Evolutionary conservation across 495 filamentous ascomycete genomes (phyloP).

Genomic region (Cairneyella variabilis): DNA sequence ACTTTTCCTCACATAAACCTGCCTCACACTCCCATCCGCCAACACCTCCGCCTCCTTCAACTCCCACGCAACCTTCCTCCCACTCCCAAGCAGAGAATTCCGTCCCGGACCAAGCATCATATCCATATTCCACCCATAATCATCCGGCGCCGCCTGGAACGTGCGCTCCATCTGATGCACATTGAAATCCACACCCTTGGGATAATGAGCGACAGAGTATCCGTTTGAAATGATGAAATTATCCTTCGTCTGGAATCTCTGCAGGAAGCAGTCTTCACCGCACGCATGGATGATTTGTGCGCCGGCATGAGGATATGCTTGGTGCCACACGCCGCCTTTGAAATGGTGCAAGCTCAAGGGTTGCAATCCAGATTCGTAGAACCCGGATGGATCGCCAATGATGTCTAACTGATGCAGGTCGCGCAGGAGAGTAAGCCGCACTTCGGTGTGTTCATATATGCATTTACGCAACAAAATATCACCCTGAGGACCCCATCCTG

Average conservation of each 20-base stretch:
- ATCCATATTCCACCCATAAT: conserved; percentile 47
- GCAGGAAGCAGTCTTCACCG: conserved; percentile 25
- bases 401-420: conserved; percentile 37
- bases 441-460: conserved; percentile 47
- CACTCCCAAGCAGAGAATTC: conserved; percentile 39
- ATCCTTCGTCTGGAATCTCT: conserved; percentile 24
- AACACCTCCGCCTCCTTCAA: conserved; percentile 40
- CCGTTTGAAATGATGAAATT: conserved; percentile 27
- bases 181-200: conserved; percentile 25
- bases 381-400: conserved; percentile 22
- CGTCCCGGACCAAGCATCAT: conserved; percentile 48
- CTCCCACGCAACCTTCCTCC: conserved; percentile 51
- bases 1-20: conserved; percentile 42
- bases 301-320: conserved; percentile 17
- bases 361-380: conserved; percentile 24
- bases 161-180: conserved; percentile 25
- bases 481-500: conserved; percentile 30
- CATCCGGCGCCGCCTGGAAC: conserved; percentile 19
- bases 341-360: conserved; percentile 27
- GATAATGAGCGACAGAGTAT: conserved; percentile 24
- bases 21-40: conserved; percentile 39
- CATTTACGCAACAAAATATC: conserved; percentile 46
- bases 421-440: conserved; percentile 47
- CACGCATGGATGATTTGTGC: conserved; percentile 22
- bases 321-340: conserved; percentile 25